Evolutionary conservation across 352 stramenopile species (phyloP), one percentile per base, ranked within the genome.

Genomic region (Phytopythium mirpurense): DNA sequence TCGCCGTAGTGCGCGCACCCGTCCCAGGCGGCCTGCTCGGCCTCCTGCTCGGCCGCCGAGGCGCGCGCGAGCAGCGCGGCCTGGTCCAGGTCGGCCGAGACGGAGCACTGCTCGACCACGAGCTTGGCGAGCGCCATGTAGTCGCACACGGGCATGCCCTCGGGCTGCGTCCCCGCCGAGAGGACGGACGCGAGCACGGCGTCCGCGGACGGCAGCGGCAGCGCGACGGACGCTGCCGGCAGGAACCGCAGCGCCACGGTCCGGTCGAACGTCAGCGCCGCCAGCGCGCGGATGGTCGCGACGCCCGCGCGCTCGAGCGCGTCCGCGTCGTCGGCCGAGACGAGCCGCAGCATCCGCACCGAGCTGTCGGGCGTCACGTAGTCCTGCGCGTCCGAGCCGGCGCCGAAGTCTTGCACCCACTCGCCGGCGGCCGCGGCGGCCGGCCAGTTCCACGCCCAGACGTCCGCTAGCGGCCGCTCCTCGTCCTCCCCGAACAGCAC

Each of bases 251-350:
- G 56, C 16, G 57, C 32, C 42, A 90, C 58, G 0, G 71, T 82
- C 36, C 68, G 59, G 45, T 84, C 77, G n/a, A 72, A 74, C 2
- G 68, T 51, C 5, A 90, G 40, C 14, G 59, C 51, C 14, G 77
- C 83, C 14, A 98, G 75, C 23, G 98, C 85, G 35, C 57, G 46
- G 54, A 98, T 87, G 29, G 74, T 89, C 11, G 74, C 63, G 27
- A 98, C 68, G 16, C 86, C 83, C 9, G 65, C 70, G 29, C 43
- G 47, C 36, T 72, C 55, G 36, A 98, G 70, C 8, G 65, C 59
- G 1, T 55, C n/a, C 8, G 83, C 70, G 47, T 95, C 65, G 0
- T 63, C 42, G 26, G 67, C 54, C 5, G 64, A 75, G 53, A 96
- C 81, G 19, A 65, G 73, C 31, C 60, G 64, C 14, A 90, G 45